These are phyloP conservation scores for Hyaloscypha variabilis DNA, from an alignment of 495 filamentous ascomycete species.

Conservation along the genomic window DNA sequence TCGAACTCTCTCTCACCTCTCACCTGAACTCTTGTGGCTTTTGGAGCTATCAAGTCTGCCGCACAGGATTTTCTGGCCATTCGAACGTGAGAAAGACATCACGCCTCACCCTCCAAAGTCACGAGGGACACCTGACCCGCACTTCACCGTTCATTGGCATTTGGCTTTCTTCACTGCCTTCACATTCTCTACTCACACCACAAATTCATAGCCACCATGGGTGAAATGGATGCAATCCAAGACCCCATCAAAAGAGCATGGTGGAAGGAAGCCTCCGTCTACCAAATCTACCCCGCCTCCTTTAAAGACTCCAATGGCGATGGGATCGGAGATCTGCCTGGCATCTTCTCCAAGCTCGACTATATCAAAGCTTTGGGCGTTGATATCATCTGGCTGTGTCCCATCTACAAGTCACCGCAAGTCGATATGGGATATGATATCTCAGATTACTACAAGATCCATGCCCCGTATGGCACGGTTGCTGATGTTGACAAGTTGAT, in stretches of 20 bases:
- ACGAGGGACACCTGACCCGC: no score
- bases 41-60: no score
- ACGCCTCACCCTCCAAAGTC: no score
- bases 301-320: slow-evolving; percentile 70
- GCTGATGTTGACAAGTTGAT: slow-evolving; percentile 68
- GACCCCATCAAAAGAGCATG: slow-evolving; percentile 25
- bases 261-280: slow-evolving; percentile 54
- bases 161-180: no score
- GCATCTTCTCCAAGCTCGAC: slow-evolving; percentile 65
- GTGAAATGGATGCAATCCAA: slow-evolving; percentile 15
- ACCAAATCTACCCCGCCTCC: slow-evolving; percentile 71
- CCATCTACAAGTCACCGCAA: slow-evolving; percentile 67
- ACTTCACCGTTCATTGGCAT: no score
- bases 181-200: no score
- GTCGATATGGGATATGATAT: slow-evolving; percentile 71
- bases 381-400: slow-evolving; percentile 71
- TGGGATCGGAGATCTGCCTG: slow-evolving; percentile 69
- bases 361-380: slow-evolving; percentile 66
- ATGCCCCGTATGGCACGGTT: slow-evolving; percentile 63
- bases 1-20: no score
- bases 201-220: not conserved
- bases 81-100: no score
- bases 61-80: no score
- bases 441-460: slow-evolving; percentile 65
- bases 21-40: no score